Evolutionary conservation across 2,329 filamentous ascomycete genomes (phyloP).

Genomic region (Hypoxylon sp.): DNA sequence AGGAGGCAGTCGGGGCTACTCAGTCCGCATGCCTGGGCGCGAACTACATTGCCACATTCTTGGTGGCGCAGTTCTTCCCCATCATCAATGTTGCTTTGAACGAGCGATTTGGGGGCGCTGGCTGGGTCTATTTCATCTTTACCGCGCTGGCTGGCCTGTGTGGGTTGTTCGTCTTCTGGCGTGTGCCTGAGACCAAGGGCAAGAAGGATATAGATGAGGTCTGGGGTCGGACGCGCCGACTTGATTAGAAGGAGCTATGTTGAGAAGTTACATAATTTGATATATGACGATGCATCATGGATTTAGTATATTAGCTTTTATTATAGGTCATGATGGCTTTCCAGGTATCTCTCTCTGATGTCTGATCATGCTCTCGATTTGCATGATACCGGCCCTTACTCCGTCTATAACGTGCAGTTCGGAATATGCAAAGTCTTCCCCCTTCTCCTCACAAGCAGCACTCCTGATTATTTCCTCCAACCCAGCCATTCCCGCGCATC

Average conservation of each 20-base stretch:
- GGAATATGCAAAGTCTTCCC: slow-evolving; percentile 68
- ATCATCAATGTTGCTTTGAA: slow-evolving; percentile 84
- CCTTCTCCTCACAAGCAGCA: slow-evolving; percentile 76
- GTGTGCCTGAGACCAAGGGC: slow-evolving; percentile 89
- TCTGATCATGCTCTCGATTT: slow-evolving; percentile 70
- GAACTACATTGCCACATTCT: slow-evolving; percentile 91
- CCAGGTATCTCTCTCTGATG: slow-evolving; percentile 57
- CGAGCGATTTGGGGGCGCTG: slow-evolving; percentile 73
- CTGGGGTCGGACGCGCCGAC: slow-evolving; percentile 79
- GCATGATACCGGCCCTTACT: slow-evolving; percentile 77
- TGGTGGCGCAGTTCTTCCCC: slow-evolving; percentile 96
- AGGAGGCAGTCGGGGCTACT: slow-evolving; percentile 90
- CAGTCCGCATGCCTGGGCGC: slow-evolving; percentile 90
- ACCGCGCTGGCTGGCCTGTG: slow-evolving; percentile 78
- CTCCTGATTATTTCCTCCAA: slow-evolving; percentile 82
- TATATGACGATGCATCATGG: slow-evolving; percentile 5
- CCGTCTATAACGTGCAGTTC: slow-evolving; percentile 82
- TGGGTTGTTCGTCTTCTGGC: slow-evolving; percentile 78
- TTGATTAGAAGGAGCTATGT: slow-evolving; percentile 58
- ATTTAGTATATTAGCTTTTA: slow-evolving; percentile 4
- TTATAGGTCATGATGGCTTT: slow-evolving; percentile 9
- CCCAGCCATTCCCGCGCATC: slow-evolving; percentile 92
- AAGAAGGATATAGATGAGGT: slow-evolving; percentile 89
- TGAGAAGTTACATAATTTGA: not conserved
- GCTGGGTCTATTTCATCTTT: slow-evolving; percentile 95